Percentiles rank a stretch among this genome's conserved stretches.
These are phyloP conservation scores for Vishniacozyma victoriae DNA, from an alignment of 768 basidiomycete genomes.

Conservation along the genomic window DNA sequence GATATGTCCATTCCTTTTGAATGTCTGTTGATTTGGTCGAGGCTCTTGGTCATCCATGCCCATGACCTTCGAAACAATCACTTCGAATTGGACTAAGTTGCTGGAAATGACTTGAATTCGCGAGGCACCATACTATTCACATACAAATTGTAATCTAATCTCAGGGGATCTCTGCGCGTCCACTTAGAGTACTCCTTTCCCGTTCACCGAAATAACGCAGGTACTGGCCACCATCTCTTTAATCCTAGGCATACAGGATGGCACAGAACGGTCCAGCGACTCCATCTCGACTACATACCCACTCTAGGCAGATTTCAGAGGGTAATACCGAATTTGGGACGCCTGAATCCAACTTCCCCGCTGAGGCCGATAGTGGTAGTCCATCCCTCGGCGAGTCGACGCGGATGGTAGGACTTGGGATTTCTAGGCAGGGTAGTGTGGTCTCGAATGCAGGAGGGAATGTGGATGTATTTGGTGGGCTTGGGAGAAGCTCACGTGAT, in stretches of 20 bases:
- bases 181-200: too few species aligned
- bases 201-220: too few species aligned
- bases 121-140: background rate
- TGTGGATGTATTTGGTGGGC: too few species aligned
- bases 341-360: background rate
- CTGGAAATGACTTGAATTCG: too few species aligned
- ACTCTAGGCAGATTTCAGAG: background rate
- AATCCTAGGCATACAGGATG: too few species aligned
- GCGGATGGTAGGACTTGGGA: too few species aligned
- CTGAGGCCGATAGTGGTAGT: background rate
- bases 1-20: slow-evolving; percentile 55
- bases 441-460: background rate
- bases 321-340: background rate
- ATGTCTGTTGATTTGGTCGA: slow-evolving; percentile 21
- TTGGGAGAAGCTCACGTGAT: too few species aligned
- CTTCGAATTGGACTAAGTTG: too few species aligned
- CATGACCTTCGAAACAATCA: background rate
- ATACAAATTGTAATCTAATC: background rate
- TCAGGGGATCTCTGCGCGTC: too few species aligned
- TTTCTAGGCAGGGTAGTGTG: background rate
- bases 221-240: too few species aligned
- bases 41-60: slow-evolving; percentile 2
- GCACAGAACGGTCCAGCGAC: too few species aligned
- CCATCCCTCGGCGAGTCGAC: too few species aligned
- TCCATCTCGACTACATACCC: background rate